A percentile compares a stretch with the other conserved stretches of the same genome.
phyloP scores from a whole-genome alignment of 768 basidiomycete species.

The Pseudohyphozyma bogoriensis region DNA sequence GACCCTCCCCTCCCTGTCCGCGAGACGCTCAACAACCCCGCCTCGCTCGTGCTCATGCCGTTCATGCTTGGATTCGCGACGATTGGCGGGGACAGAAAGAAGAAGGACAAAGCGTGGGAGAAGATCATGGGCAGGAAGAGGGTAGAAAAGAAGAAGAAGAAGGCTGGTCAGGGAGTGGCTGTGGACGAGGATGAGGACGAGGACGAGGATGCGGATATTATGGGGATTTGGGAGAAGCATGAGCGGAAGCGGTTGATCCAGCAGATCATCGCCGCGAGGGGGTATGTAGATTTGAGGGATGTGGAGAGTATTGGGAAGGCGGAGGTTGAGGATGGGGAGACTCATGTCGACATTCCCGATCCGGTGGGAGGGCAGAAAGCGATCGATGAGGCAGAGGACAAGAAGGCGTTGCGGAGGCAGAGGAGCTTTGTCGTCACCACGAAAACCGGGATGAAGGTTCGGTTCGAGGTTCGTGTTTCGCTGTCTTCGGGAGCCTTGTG shows the following conservation, averaged over 20 bases:
- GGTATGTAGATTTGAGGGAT: slow-evolving; percentile 61
- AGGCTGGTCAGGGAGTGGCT: slow-evolving; percentile 12
- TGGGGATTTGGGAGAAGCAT: slow-evolving; percentile 30
- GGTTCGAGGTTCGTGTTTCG: slow-evolving; percentile 59
- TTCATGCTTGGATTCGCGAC: slow-evolving; percentile 14
- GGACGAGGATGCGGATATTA: not conserved
- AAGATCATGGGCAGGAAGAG: slow-evolving; percentile 43
- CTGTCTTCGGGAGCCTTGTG: too few species aligned
- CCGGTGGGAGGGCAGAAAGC: too few species aligned
- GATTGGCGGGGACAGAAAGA: slow-evolving; percentile 8
- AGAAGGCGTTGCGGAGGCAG: slow-evolving; percentile 45
- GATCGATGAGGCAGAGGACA: slow-evolving; percentile 20
- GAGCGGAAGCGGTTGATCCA: slow-evolving; percentile 35
- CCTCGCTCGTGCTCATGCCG: slow-evolving; percentile 15
- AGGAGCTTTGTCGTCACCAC: slow-evolving; percentile 70
- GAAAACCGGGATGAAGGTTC: slow-evolving; percentile 54
- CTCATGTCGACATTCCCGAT: not conserved
- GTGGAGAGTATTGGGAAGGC: slow-evolving; percentile 56
- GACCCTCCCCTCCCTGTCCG: slow-evolving; percentile 43
- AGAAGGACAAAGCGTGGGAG: slow-evolving; percentile 7
- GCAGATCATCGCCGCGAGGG: slow-evolving; percentile 39
- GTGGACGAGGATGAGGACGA: not conserved
- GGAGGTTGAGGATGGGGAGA: slow-evolving; percentile 2
- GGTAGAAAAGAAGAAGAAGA: slow-evolving; percentile 41
- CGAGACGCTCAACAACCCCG: slow-evolving; percentile 35